phyloP scores from a whole-genome alignment of 1,284 basidiomycete genomes.

The Trichosporon asahii region DNA sequence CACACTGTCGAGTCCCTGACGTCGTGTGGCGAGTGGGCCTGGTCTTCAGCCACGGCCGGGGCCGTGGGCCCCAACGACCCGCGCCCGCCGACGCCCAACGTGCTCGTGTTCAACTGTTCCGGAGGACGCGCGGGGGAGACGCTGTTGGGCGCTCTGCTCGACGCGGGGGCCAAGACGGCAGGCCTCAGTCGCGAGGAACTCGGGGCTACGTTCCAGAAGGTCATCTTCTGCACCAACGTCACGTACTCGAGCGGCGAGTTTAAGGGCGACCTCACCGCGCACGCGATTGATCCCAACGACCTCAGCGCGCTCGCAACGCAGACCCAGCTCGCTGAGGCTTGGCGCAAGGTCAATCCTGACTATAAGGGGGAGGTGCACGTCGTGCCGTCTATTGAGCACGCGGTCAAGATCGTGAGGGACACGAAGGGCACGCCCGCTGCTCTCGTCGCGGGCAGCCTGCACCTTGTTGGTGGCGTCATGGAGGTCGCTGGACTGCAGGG shows the following conservation, averaged over 20 bases:
- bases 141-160: slow-evolving; percentile 64
- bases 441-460: slow-evolving; percentile 86
- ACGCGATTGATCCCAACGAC: slow-evolving; percentile 63
- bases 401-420: slow-evolving; percentile 61
- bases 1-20: slow-evolving; percentile 89
- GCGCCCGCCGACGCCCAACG: slow-evolving; percentile 47
- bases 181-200: slow-evolving; percentile 53
- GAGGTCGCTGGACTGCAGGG: slow-evolving; percentile 76
- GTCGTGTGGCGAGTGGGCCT: slow-evolving; percentile 77
- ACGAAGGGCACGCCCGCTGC: slow-evolving; percentile 53
- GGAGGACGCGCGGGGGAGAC: slow-evolving; percentile 74
- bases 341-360: slow-evolving; percentile 62
- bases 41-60: slow-evolving; percentile 25
- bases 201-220: slow-evolving; percentile 65
- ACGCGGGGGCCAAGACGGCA: slow-evolving; percentile 33
- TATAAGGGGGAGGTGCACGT: slow-evolving; percentile 69
- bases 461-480: slow-evolving; percentile 90
- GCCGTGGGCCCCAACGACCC: neutral
- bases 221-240: slow-evolving; percentile 93
- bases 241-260: slow-evolving; percentile 85
- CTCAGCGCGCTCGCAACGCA: slow-evolving; percentile 69
- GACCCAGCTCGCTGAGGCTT: slow-evolving; percentile 69
- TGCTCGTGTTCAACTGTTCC: slow-evolving; percentile 95
- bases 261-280: slow-evolving; percentile 77
- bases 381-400: slow-evolving; percentile 83